These are phyloP conservation scores for Candida nitratophila DNA, from an alignment of 805 yeast species.

Conservation along the genomic window DNA sequence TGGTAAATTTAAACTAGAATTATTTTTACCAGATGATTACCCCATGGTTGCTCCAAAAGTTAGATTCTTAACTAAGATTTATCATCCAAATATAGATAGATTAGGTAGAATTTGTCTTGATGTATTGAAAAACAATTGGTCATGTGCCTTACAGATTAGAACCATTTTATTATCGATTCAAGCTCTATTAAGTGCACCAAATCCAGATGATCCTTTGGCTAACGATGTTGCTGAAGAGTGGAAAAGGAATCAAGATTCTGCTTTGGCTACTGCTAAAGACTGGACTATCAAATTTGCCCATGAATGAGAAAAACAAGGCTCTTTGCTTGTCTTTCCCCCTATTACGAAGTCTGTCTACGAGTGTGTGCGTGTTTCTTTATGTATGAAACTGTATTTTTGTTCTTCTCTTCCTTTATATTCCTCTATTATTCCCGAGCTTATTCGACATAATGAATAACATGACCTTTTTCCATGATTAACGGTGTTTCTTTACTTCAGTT, in stretches of 20 bases:
- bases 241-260: conserved; percentile 78
- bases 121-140: conserved; percentile 93
- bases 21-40: conserved; percentile 91
- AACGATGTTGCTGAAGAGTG: conserved; percentile 97
- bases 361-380: no score
- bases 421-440: no score
- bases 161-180: conserved; percentile 88
- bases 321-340: no score
- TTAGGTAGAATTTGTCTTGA: conserved; percentile 94
- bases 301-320: no score
- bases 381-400: no score
- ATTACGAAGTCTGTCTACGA: no score
- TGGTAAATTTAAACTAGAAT: conserved; percentile 75
- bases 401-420: no score
- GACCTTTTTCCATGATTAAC: no score
- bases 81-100: conserved; percentile 95
- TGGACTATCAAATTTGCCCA: conserved; percentile 43
- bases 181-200: conserved; percentile 91
- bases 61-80: conserved; percentile 85
- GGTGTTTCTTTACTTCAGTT: background rate
- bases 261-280: conserved; percentile 71
- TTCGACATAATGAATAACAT: no score
- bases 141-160: conserved; percentile 94
- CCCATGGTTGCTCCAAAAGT: conserved; percentile 98
- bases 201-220: conserved; percentile 97